phyloP scores from a whole-genome alignment of 176 grass and related monocot genomes.

The Oropetium thomaeum region DNA sequence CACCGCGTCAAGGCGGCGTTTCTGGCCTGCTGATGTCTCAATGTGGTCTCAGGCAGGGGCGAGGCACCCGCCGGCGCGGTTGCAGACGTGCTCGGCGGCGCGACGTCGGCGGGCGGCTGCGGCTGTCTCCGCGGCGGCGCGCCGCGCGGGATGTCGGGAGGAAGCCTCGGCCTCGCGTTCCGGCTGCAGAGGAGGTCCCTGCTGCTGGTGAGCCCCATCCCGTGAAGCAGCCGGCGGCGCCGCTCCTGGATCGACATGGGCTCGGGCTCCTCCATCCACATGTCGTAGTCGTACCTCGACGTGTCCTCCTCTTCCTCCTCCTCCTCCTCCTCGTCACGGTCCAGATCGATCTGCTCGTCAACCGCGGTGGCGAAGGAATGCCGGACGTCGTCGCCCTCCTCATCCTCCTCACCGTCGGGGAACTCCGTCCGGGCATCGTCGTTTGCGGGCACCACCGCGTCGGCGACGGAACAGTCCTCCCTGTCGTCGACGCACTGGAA shows the following conservation, averaged over 20 bases:
- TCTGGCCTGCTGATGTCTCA: background rate
- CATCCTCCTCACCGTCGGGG: slow-evolving; percentile 34
- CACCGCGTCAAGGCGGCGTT: slow-evolving; percentile 3
- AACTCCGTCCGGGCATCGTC: slow-evolving; percentile 31
- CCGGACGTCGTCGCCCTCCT: slow-evolving; percentile 40
- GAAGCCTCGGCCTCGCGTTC: slow-evolving; percentile 19
- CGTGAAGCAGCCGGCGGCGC: slow-evolving; percentile 34
- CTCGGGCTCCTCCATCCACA: slow-evolving; percentile 72
- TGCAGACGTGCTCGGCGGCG: background rate
- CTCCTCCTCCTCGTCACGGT: background rate
- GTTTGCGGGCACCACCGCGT: background rate
- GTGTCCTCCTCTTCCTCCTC: slow-evolving; percentile 46
- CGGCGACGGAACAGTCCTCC: slow-evolving; percentile 31
- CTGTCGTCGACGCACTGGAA: slow-evolving; percentile 63
- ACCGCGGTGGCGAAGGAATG: slow-evolving; percentile 30
- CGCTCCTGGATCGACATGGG: slow-evolving; percentile 67
- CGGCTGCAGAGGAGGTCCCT: slow-evolving; percentile 41
- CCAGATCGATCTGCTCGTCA: slow-evolving; percentile 20
- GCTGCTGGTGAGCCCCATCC: slow-evolving; percentile 75
- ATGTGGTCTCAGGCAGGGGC: no score
- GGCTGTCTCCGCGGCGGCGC: background rate
- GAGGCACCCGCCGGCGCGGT: background rate
- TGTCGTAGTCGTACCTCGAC: slow-evolving; percentile 46
- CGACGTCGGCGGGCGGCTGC: background rate
- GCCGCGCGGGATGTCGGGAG: background rate